Evolutionary conservation across 768 basidiomycete species (phyloP).

Genomic region (Suillus discolor): DNA sequence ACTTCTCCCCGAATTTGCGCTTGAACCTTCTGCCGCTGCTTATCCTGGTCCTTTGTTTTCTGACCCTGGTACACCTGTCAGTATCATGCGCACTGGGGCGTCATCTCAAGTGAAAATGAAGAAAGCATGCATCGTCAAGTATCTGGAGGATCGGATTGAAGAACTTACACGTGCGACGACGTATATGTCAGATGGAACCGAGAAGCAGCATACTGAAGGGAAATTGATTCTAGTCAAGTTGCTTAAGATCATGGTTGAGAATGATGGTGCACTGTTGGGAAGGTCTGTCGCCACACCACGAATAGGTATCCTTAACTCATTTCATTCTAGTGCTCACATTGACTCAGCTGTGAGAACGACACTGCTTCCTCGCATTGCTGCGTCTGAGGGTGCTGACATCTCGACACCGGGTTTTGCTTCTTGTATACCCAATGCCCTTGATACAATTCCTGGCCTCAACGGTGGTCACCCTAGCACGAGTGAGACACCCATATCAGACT

Average conservation of each 20-base stretch:
- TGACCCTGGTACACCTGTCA: slow-evolving; percentile 67
- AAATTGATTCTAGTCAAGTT: slow-evolving; percentile 75
- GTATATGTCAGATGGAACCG: slow-evolving; percentile 59
- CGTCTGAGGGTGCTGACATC: slow-evolving; percentile 24
- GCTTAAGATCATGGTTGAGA: slow-evolving; percentile 79
- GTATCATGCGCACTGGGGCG: slow-evolving; percentile 65
- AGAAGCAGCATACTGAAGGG: slow-evolving; percentile 68
- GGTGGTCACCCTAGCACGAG: slow-evolving; percentile 31
- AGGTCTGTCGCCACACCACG: slow-evolving; percentile 50
- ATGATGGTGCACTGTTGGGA: slow-evolving; percentile 86
- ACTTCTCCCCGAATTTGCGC: slow-evolving; percentile 66
- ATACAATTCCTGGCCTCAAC: slow-evolving; percentile 16
- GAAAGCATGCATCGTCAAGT: slow-evolving; percentile 75
- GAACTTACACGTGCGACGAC: slow-evolving; percentile 79
- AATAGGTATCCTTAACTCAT: slow-evolving; percentile 15
- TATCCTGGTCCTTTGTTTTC: slow-evolving; percentile 90
- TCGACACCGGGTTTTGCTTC: slow-evolving; percentile 35
- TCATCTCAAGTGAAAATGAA: slow-evolving; percentile 76
- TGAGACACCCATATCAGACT: slow-evolving; percentile 58
- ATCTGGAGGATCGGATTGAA: slow-evolving; percentile 71
- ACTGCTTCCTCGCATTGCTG: slow-evolving; percentile 60
- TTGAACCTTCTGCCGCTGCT: slow-evolving; percentile 51
- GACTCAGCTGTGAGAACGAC: slow-evolving; percentile 77
- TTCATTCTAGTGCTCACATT: slow-evolving; percentile 51
- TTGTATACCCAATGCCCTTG: slow-evolving; percentile 22